A percentile compares a stretch with the other conserved stretches of the same genome.
phyloP scores from a whole-genome alignment of 2,329 filamentous ascomycete species.

The Acrocalymma vagum region DNA sequence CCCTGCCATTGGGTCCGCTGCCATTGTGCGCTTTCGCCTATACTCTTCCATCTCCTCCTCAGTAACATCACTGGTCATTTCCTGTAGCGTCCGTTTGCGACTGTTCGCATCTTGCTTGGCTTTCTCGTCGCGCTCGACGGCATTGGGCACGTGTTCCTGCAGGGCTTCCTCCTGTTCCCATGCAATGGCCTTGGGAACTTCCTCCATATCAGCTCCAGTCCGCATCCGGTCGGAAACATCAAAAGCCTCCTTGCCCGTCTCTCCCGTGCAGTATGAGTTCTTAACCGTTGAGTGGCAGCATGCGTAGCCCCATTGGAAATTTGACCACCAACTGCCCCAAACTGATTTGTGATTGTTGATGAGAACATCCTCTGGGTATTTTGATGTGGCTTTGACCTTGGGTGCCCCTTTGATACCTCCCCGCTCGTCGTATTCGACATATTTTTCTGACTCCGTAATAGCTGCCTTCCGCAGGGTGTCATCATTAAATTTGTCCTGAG shows the following conservation, averaged over 20 bases:
- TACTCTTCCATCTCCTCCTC: slow-evolving; percentile 90
- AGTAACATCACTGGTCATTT: slow-evolving; percentile 79
- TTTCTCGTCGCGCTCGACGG: slow-evolving; percentile 51
- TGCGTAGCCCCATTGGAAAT: slow-evolving; percentile 94
- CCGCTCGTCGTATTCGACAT: slow-evolving; percentile 92
- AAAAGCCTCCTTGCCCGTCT: slow-evolving; percentile 83
- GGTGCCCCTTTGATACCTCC: slow-evolving; percentile 89
- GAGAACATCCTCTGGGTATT: slow-evolving; percentile 88
- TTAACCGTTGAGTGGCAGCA: slow-evolving; percentile 95
- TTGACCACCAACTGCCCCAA: slow-evolving; percentile 97
- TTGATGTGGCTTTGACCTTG: slow-evolving; percentile 80
- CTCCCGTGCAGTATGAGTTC: slow-evolving; percentile 97
- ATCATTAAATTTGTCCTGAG: slow-evolving; percentile 67
- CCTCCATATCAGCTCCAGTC: slow-evolving; percentile 55
- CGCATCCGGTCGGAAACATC: slow-evolving; percentile 75
- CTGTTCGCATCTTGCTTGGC: slow-evolving; percentile 48
- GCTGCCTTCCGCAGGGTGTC: slow-evolving; percentile 71
- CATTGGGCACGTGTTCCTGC: slow-evolving; percentile 55
- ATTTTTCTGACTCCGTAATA: slow-evolving; percentile 82
- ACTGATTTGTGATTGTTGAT: slow-evolving; percentile 92
- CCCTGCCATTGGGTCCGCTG: slow-evolving; percentile 87
- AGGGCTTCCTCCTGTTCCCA: slow-evolving; percentile 52
- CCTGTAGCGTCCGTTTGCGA: slow-evolving; percentile 79
- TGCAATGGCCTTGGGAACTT: slow-evolving; percentile 51
- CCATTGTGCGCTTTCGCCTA: slow-evolving; percentile 75